Evolutionary conservation across 345 rosid species (phyloP).

Genomic region (Boechera retrofracta): DNA sequence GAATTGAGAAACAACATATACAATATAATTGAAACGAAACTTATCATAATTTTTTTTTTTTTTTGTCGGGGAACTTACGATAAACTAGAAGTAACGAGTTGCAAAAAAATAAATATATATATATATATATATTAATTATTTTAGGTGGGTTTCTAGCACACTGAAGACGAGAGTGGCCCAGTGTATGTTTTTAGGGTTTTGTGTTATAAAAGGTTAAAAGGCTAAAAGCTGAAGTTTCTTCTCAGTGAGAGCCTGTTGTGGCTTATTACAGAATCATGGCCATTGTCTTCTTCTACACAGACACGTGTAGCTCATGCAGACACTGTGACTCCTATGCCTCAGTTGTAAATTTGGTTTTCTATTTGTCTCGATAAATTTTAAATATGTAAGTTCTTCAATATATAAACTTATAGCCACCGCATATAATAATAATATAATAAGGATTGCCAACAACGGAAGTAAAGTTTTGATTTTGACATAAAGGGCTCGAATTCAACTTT

Average conservation of each 20-base stretch:
- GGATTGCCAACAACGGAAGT: slow-evolving; percentile 40
- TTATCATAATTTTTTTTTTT: neutral
- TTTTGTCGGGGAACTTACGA: neutral
- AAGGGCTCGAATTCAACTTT: slow-evolving; percentile 10
- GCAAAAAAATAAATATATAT: neutral
- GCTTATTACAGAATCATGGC: slow-evolving; percentile 45
- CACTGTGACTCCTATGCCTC: neutral
- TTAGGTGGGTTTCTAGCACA: slow-evolving; percentile 38
- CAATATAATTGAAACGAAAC: neutral
- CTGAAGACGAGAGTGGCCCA: slow-evolving; percentile 54
- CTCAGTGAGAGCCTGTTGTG: slow-evolving; percentile 40
- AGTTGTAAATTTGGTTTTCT: slow-evolving; percentile 5
- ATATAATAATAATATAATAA: neutral
- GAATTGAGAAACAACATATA: neutral
- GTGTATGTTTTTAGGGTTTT: slow-evolving; percentile 55
- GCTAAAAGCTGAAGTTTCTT: slow-evolving; percentile 62
- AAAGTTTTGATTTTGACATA: slow-evolving; percentile 38
- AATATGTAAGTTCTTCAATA: neutral
- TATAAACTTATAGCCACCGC: too few relatives aligned
- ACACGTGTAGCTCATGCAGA: slow-evolving; percentile 43
- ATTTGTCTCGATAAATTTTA: neutral
- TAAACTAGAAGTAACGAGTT: neutral
- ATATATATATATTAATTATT: neutral
- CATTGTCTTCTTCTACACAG: slow-evolving; percentile 39
- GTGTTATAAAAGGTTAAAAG: slow-evolving; percentile 51